These are phyloP conservation scores for Fusarium multiceps DNA, from an alignment of 2,329 filamentous ascomycete species.

Conservation along the genomic window DNA sequence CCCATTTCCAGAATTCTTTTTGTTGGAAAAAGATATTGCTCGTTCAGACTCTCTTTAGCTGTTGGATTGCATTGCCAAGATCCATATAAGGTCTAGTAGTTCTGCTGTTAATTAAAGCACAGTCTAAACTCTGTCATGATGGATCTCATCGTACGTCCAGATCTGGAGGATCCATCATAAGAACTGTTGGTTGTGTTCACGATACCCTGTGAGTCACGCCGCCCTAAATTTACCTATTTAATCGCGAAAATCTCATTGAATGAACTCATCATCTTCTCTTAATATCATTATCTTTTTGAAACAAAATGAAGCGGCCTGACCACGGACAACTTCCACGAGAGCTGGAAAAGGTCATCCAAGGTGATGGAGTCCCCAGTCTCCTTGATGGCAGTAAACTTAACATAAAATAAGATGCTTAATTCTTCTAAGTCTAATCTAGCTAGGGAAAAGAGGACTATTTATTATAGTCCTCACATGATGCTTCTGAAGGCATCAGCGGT, in stretches of 20 bases:
- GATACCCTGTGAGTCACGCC: background rate
- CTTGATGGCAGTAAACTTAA: background rate
- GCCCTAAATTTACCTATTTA: background rate
- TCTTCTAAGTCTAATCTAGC: too few relatives aligned
- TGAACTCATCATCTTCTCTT: fast-evolving
- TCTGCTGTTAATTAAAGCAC: background rate
- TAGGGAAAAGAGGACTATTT: too few relatives aligned
- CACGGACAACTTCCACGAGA: background rate
- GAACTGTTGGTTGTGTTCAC: background rate
- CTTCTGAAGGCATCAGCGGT: too few relatives aligned
- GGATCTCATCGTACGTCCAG: background rate
- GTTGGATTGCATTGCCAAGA: background rate
- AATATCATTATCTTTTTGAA: background rate
- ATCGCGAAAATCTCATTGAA: background rate
- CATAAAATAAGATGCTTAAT: too few relatives aligned
- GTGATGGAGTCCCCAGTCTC: background rate
- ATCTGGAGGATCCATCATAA: background rate
- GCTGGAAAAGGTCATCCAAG: background rate
- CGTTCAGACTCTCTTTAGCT: fast-evolving
- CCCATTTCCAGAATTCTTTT: background rate
- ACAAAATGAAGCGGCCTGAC: background rate
- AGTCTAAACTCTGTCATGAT: background rate
- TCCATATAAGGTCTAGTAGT: background rate
- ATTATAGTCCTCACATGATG: too few relatives aligned
- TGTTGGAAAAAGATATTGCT: fast-evolving